These are phyloP conservation scores for Penicillium sp. DNA, from an alignment of 2,329 filamentous ascomycete genomes.

Conservation along the genomic window DNA sequence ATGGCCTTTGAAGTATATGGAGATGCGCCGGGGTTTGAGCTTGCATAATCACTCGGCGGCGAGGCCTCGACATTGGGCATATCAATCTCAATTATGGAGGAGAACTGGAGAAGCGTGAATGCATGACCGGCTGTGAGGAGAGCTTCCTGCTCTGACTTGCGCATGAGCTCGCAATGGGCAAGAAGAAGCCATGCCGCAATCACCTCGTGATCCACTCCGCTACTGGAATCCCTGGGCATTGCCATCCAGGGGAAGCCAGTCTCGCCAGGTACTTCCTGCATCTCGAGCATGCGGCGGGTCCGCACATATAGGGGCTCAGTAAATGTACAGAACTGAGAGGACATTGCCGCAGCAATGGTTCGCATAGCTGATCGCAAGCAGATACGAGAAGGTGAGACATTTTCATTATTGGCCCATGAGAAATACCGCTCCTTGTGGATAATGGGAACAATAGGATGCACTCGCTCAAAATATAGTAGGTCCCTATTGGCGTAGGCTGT, in stretches of 20 bases:
- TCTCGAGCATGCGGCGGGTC: slow-evolving; percentile 5
- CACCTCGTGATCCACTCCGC: background rate
- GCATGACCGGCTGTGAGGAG: background rate
- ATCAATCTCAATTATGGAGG: slow-evolving; percentile 1
- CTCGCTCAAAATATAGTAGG: slow-evolving; percentile 6
- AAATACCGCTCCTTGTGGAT: slow-evolving; percentile 4
- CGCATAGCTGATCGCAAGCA: slow-evolving; percentile 5
- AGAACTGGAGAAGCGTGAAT: slow-evolving; percentile 3
- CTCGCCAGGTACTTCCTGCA: background rate
- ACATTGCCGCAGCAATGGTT: slow-evolving; percentile 3
- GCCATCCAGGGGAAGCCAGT: background rate
- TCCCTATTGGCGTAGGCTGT: background rate
- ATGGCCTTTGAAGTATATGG: background rate
- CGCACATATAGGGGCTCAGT: background rate
- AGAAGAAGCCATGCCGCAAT: slow-evolving; percentile 5
- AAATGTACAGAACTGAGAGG: background rate
- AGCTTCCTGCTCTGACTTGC: slow-evolving; percentile 4
- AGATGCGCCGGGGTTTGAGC: background rate
- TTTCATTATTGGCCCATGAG: background rate
- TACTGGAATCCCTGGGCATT: background rate
- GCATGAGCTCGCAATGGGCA: slow-evolving; percentile 4
- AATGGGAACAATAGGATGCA: slow-evolving; percentile 4
- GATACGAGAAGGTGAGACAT: background rate
- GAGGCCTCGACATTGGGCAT: background rate
- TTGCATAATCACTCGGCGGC: background rate